phyloP scores from a whole-genome alignment of 805 yeast genomes.

The Komagataella ulmi region DNA sequence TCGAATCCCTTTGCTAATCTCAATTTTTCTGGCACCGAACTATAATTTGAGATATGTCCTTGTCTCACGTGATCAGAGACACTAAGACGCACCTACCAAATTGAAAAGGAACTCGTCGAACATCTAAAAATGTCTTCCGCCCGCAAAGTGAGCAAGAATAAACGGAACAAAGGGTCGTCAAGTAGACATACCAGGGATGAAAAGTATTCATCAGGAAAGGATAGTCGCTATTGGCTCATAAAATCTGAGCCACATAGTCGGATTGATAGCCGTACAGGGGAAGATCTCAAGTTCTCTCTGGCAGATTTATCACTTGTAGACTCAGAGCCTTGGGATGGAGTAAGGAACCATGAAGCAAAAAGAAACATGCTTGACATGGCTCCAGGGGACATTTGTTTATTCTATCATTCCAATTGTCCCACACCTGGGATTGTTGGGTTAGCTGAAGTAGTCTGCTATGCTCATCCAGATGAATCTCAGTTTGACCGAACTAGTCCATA shows the following conservation, averaged over 20 bases:
- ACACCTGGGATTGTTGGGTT: conserved; percentile 43
- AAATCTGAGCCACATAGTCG: conserved; percentile 42
- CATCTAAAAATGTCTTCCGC: neutral
- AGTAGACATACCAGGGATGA: conserved; percentile 20
- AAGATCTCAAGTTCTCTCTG: conserved; percentile 35
- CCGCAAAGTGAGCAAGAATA: neutral
- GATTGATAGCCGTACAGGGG: conserved; percentile 30
- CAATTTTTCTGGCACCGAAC: neutral
- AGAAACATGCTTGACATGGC: conserved; percentile 36
- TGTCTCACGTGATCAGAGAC: neutral
- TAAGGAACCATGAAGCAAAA: conserved; percentile 42
- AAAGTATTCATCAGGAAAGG: conserved; percentile 9
- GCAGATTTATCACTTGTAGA: conserved; percentile 24
- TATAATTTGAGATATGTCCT: neutral
- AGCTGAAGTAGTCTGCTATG: conserved; percentile 20
- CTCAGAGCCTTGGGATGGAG: conserved; percentile 45
- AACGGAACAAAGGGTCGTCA: conserved; percentile 12
- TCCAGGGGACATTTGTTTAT: conserved; percentile 30
- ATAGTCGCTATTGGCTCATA: conserved; percentile 34
- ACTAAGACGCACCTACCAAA: neutral
- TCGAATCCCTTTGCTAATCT: neutral
- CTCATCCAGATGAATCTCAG: conserved; percentile 26
- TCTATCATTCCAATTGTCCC: conserved; percentile 43
- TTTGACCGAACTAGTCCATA: conserved; percentile 29
- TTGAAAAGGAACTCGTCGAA: neutral